Evolutionary conservation across 768 basidiomycete species (phyloP).

Genomic region (Trametes cubensis): DNA sequence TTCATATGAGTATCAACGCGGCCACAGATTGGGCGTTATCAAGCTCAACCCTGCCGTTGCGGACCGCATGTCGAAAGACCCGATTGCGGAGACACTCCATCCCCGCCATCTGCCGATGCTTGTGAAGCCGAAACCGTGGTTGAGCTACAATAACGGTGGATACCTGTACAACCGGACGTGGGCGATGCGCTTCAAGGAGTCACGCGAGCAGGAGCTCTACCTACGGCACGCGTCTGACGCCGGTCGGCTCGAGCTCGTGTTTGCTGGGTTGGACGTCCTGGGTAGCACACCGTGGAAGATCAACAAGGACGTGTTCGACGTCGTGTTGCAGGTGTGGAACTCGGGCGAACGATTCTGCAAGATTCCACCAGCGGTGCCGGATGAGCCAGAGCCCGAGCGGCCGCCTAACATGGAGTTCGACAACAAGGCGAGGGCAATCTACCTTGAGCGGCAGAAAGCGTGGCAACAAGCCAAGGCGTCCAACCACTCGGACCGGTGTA

Average conservation of each 20-base stretch:
- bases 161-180: conserved; percentile 75
- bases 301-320: conserved; percentile 66
- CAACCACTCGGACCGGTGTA: conserved; percentile 91
- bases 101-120: conserved; percentile 97
- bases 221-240: conserved; percentile 71
- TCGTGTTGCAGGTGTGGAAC: conserved; percentile 75
- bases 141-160: conserved; percentile 73
- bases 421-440: conserved; percentile 56
- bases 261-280: conserved; percentile 87
- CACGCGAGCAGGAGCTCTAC: conserved; percentile 79
- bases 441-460: conserved; percentile 55
- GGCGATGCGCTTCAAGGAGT: conserved; percentile 94
- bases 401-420: conserved; percentile 52
- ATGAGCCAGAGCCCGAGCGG: conserved; percentile 63
- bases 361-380: conserved; percentile 74
- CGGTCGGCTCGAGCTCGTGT: conserved; percentile 83
- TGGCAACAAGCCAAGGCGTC: conserved; percentile 65
- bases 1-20: conserved; percentile 90
- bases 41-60: conserved; percentile 81
- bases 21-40: conserved; percentile 91
- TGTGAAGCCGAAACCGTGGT: conserved; percentile 87
- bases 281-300: conserved; percentile 90
- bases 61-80: conserved; percentile 76
- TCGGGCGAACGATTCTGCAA: conserved; percentile 79
- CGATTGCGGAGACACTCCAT: conserved; percentile 70